These are phyloP conservation scores for Nepenthes mirabilis DNA, from an alignment of 148 eudicot species.

Conservation along the genomic window DNA sequence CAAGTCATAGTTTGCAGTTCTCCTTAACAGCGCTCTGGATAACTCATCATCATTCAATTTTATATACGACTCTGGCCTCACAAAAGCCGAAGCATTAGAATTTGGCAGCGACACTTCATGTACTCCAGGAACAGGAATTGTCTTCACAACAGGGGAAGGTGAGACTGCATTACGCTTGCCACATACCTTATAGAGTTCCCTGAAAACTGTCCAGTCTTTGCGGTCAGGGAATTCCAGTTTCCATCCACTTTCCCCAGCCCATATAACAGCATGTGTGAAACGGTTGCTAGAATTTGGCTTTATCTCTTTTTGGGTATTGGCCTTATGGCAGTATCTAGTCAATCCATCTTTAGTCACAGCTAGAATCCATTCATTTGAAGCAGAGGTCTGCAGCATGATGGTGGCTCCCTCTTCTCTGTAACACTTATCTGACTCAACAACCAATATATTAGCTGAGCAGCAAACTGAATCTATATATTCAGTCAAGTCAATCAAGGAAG, in stretches of 20 bases:
- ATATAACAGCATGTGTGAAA: slow-evolving; percentile 44
- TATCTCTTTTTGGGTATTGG: slow-evolving; percentile 29
- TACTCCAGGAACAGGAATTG: slow-evolving; percentile 73
- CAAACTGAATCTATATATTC: slow-evolving; percentile 30
- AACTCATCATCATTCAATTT: slow-evolving; percentile 55
- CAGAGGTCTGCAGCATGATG: slow-evolving; percentile 38
- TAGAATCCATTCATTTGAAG: slow-evolving; percentile 51
- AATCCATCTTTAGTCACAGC: slow-evolving; percentile 46
- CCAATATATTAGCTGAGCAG: slow-evolving; percentile 52
- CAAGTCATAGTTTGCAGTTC: slow-evolving; percentile 61
- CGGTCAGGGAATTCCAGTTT: slow-evolving; percentile 74
- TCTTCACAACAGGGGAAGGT: slow-evolving; percentile 26
- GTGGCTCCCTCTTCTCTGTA: slow-evolving; percentile 55
- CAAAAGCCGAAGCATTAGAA: slow-evolving; percentile 15
- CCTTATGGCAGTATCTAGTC: slow-evolving; percentile 22
- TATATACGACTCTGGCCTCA: slow-evolving; percentile 60
- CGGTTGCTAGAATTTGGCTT: slow-evolving; percentile 51
- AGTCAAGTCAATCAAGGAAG: slow-evolving; percentile 16
- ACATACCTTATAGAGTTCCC: slow-evolving; percentile 64
- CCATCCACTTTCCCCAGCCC: slow-evolving; percentile 56
- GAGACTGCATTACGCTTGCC: slow-evolving; percentile 40
- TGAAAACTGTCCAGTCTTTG: slow-evolving; percentile 71
- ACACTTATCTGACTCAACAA: slow-evolving; percentile 63
- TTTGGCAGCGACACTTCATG: slow-evolving; percentile 37
- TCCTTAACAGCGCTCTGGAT: slow-evolving; percentile 54